Evolutionary conservation across 129 eudicot species (phyloP).

Genomic region (Centaurea solstitialis): DNA sequence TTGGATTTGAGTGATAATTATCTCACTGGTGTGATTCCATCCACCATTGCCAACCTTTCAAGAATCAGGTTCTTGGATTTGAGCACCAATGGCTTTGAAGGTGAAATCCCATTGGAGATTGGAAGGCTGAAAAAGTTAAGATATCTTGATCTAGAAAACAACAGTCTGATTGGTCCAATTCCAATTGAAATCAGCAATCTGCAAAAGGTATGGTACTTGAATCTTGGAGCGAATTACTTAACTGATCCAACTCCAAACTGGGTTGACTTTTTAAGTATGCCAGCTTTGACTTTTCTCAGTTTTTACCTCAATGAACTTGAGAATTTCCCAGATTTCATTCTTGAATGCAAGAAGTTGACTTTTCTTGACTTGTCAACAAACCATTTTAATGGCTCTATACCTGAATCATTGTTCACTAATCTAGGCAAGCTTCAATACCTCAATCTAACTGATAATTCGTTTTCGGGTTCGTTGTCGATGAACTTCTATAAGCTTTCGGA

Average conservation of each 20-base stretch:
- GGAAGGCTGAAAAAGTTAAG: conserved; percentile 40
- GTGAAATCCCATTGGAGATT: conserved; percentile 53
- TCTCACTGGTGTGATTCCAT: conserved; percentile 59
- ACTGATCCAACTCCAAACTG: conserved; percentile 63
- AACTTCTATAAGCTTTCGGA: conserved; percentile 44
- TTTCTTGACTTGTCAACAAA: conserved; percentile 80
- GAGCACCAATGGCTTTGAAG: conserved; percentile 47
- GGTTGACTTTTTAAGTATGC: conserved; percentile 57
- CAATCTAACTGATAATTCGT: conserved; percentile 51
- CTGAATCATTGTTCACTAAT: conserved; percentile 59
- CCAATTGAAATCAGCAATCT: conserved; percentile 65
- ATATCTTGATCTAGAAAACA: conserved; percentile 43
- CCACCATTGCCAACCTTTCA: conserved; percentile 54
- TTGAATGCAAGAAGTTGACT: conserved; percentile 49
- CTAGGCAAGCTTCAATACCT: conserved; percentile 61
- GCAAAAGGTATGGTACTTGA: conserved; percentile 51
- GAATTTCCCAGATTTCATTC: conserved; percentile 61
- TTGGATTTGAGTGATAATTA: conserved; percentile 46
- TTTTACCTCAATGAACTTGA: conserved; percentile 43
- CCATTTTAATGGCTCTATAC: conserved; percentile 54
- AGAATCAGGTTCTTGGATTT: conserved; percentile 58
- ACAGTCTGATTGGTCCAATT: conserved; percentile 49
- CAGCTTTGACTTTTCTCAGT: conserved; percentile 56
- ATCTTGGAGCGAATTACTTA: conserved; percentile 71
- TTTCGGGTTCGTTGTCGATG: conserved; percentile 52